Percentiles rank a stretch among this genome's conserved stretches.
Conservation (phyloP, 306 rosid species). For the Mucuna pruriens region DNA sequence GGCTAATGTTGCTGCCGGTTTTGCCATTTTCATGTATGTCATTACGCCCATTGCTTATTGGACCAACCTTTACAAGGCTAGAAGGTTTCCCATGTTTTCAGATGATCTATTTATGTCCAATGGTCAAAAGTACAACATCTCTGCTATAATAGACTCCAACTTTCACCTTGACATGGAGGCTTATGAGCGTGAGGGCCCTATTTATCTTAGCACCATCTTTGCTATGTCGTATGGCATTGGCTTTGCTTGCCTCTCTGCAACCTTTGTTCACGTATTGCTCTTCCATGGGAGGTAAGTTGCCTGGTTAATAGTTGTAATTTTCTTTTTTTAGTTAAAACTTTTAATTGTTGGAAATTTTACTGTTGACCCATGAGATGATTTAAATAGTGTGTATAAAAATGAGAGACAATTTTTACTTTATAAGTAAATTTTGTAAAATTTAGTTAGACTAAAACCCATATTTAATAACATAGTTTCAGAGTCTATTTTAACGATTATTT, state of each 20-base stretch:
- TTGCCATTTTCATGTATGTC: constrained; percentile 59
- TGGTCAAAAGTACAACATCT: constrained; percentile 71
- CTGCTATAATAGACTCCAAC: constrained; percentile 64
- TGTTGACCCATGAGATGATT: too few species aligned
- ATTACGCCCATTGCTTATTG: constrained; percentile 67
- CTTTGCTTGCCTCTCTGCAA: constrained; percentile 83
- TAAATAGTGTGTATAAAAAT: too few species aligned
- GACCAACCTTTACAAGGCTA: constrained; percentile 66
- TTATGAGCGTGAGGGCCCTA: constrained; percentile 66
- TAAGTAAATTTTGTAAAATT: too few species aligned
- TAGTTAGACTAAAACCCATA: too few species aligned
- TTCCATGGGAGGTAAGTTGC: constrained; percentile 73
- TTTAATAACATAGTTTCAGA: too few species aligned
- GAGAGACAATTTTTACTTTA: too few species aligned
- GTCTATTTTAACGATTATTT: too few species aligned
- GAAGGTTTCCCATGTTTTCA: constrained; percentile 76
- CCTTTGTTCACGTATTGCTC: constrained; percentile 70
- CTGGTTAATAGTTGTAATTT: neutral
- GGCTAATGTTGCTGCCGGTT: constrained; percentile 79
- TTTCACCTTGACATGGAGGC: constrained; percentile 71
- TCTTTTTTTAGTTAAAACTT: too few species aligned
- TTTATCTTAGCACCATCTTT: constrained; percentile 69
- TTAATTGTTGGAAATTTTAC: too few species aligned
- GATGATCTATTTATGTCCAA: constrained; percentile 68
- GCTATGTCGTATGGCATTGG: constrained; percentile 67